Evolutionary conservation across 2,329 filamentous ascomycete genomes (phyloP).

Genomic region (Exutisphaerella laricina): DNA sequence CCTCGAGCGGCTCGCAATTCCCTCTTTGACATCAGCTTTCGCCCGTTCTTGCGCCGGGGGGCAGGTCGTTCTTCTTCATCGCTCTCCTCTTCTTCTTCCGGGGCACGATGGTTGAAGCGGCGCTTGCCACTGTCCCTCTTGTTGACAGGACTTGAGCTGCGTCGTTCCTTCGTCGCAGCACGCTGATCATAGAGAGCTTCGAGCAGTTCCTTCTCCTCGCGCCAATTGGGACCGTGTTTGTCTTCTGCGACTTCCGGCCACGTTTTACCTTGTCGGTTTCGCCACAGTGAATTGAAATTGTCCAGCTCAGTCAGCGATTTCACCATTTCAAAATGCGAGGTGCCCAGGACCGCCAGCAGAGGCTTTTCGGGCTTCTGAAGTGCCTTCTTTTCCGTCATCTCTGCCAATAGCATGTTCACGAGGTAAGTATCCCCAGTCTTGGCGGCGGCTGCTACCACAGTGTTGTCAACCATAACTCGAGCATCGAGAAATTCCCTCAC

Average conservation of each 20-base stretch:
- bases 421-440: slow-evolving; percentile 87
- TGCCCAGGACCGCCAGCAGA: slow-evolving; percentile 89
- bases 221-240: slow-evolving; percentile 80
- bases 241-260: slow-evolving; percentile 85
- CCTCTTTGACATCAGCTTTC: slow-evolving; percentile 31
- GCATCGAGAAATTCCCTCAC: slow-evolving; percentile 45
- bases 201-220: slow-evolving; percentile 76
- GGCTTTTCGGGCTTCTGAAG: slow-evolving; percentile 75
- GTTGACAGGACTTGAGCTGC: slow-evolving; percentile 34
- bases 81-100: slow-evolving; percentile 16
- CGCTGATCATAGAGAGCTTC: slow-evolving; percentile 65
- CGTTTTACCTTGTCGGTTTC: slow-evolving; percentile 65
- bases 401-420: slow-evolving; percentile 61
- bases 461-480: slow-evolving; percentile 56
- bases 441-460: slow-evolving; percentile 84
- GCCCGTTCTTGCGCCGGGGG: slow-evolving; percentile 30
- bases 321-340: slow-evolving; percentile 78
- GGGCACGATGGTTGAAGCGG: slow-evolving; percentile 17
- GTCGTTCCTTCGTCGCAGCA: slow-evolving; percentile 18
- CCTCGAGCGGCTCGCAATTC: slow-evolving; percentile 33
- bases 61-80: slow-evolving; percentile 20
- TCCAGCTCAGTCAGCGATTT: slow-evolving; percentile 41
- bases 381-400: slow-evolving; percentile 53
- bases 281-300: slow-evolving; percentile 74
- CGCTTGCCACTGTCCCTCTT: slow-evolving; percentile 30